Evolutionary conservation across 345 rosid genomes (phyloP).

Genomic region (Eucalyptus polybractea): DNA sequence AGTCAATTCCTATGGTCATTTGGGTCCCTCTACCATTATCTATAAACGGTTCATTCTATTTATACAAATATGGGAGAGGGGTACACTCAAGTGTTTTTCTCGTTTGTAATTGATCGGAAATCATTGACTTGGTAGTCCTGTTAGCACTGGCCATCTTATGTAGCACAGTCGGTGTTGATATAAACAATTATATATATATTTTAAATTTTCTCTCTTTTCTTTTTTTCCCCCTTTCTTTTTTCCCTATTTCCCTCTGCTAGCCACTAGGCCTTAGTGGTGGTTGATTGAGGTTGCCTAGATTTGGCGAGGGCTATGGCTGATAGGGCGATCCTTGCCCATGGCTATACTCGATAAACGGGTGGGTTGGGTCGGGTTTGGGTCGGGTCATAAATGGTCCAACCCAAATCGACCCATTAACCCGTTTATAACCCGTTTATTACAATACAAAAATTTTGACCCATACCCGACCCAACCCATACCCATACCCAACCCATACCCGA

Average conservation of each 20-base stretch:
- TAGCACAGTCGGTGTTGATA: rapidly evolving
- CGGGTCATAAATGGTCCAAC: too few species aligned
- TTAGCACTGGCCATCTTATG: rapidly evolving
- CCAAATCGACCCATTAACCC: too few species aligned
- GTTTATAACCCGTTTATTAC: too few species aligned
- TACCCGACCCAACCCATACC: too few species aligned
- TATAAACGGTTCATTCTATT: not conserved
- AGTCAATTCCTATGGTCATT: not conserved
- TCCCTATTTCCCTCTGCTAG: not conserved
- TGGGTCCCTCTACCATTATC: not conserved
- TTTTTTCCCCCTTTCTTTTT: too few species aligned
- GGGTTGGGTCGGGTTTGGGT: too few species aligned
- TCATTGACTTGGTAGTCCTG: rapidly evolving
- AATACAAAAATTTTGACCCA: too few species aligned
- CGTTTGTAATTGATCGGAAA: not conserved
- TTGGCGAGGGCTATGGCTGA: not conserved
- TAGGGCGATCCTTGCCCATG: not conserved
- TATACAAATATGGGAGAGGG: not conserved
- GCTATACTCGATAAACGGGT: not conserved
- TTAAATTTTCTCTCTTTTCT: too few species aligned
- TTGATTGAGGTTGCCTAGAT: not conserved
- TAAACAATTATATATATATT: too few species aligned
- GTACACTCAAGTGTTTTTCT: not conserved
- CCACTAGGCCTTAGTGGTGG: rapidly evolving
- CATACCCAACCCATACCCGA: too few species aligned